Conservation (phyloP, 352 stramenopile species). For the Pythium brachiatum region DNA sequence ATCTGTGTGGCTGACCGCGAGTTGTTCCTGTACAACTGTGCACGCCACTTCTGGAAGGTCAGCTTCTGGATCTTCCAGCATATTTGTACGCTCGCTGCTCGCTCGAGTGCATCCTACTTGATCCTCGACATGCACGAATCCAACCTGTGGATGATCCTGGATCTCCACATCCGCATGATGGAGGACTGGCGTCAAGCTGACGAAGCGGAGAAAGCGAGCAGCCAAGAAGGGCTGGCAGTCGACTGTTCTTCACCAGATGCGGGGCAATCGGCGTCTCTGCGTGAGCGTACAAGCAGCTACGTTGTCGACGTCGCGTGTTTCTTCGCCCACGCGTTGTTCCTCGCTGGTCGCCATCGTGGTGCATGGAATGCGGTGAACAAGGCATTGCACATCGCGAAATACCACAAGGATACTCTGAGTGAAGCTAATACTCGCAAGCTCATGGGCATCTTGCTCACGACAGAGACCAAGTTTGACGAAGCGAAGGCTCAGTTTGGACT, state of each 20-base stretch:
- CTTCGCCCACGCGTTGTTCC: slow-evolving; percentile 70
- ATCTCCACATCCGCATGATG: slow-evolving; percentile 69
- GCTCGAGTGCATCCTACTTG: slow-evolving; percentile 74
- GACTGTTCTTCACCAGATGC: slow-evolving; percentile 17
- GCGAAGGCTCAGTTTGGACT: slow-evolving; percentile 78
- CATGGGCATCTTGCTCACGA: slow-evolving; percentile 77
- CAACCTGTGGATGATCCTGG: slow-evolving; percentile 80
- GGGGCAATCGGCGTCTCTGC: slow-evolving; percentile 12
- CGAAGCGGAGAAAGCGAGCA: not conserved
- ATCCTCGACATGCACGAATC: slow-evolving; percentile 79
- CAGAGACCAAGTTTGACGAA: slow-evolving; percentile 80
- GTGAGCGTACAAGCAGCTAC: slow-evolving; percentile 51
- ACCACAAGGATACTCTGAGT: slow-evolving; percentile 60
- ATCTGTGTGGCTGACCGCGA: slow-evolving; percentile 55
- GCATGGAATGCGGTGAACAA: slow-evolving; percentile 75
- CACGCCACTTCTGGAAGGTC: slow-evolving; percentile 72
- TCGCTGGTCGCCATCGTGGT: slow-evolving; percentile 67
- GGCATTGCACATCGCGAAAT: slow-evolving; percentile 69
- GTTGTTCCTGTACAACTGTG: slow-evolving; percentile 63
- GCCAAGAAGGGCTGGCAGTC: not conserved
- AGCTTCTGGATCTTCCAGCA: slow-evolving; percentile 80
- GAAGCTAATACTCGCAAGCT: slow-evolving; percentile 77
- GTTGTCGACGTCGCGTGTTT: slow-evolving; percentile 71
- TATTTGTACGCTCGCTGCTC: slow-evolving; percentile 70
- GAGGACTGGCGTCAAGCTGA: slow-evolving; percentile 46